Conservation (phyloP, 2,329 filamentous ascomycete species). For the Hypoxylon sp. region DNA sequence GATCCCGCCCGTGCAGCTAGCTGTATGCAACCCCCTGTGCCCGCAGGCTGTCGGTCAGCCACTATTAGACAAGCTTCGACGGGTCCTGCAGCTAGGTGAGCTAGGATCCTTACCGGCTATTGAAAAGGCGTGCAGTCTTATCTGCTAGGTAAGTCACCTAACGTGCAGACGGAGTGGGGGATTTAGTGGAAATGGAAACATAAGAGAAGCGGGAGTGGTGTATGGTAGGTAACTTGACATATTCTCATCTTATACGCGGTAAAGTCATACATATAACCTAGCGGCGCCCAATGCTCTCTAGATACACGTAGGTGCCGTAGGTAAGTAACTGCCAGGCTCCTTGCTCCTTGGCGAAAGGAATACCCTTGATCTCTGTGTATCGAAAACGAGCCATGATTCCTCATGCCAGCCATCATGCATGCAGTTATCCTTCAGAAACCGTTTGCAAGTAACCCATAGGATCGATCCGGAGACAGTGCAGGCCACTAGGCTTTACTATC, state of each 20-base stretch:
- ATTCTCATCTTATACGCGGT: slow-evolving; percentile 28
- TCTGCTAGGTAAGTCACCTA: slow-evolving; percentile 10
- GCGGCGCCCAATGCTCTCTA: no score
- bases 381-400: no score
- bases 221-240: neutral
- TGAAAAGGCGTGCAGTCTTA: slow-evolving; percentile 17
- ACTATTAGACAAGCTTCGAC: slow-evolving; percentile 18
- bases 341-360: no score
- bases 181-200: neutral
- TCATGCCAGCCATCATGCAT: no score
- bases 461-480: no score
- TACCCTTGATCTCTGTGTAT: no score
- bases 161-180: slow-evolving; percentile 20
- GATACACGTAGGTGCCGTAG: no score
- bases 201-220: neutral
- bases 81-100: slow-evolving; percentile 19
- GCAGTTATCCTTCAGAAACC: no score
- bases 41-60: slow-evolving; percentile 17
- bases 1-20: slow-evolving; percentile 32
- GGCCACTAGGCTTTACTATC: no score
- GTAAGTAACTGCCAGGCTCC: no score
- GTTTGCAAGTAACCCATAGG: no score
- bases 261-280: no score
- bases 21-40: slow-evolving; percentile 38
- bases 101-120: slow-evolving; percentile 19